A percentile compares a stretch with the other conserved stretches of the same genome.
These are phyloP conservation scores for Colletotrichum lentis DNA, from an alignment of 2,329 filamentous ascomycete genomes.

Conservation along the genomic window DNA sequence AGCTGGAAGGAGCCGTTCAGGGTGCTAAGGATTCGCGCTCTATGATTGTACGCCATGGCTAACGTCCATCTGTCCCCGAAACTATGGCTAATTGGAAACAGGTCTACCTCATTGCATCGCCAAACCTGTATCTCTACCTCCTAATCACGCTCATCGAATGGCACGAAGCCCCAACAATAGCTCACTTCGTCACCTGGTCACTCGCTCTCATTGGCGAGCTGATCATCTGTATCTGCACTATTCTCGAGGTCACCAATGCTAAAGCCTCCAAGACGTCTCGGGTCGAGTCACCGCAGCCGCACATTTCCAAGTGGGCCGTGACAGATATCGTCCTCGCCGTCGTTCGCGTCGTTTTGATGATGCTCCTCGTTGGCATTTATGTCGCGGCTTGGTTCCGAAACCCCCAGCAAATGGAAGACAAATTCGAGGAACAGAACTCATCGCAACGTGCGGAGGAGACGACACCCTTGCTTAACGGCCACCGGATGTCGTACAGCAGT, in stretches of 20 bases:
- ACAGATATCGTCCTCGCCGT: conserved; percentile 73
- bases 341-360: conserved; percentile 72
- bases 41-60: conserved; percentile 26
- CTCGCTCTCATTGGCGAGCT: conserved; percentile 77
- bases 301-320: conserved; percentile 61
- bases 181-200: conserved; percentile 83
- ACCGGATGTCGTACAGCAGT: conserved; percentile 49
- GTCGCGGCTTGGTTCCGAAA: conserved; percentile 54
- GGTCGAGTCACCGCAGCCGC: background rate
- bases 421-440: conserved; percentile 49
- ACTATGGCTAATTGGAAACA: conserved; percentile 49
- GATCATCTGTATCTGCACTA: conserved; percentile 73
- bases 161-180: conserved; percentile 78
- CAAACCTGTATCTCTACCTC: conserved; percentile 87
- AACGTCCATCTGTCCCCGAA: conserved; percentile 31
- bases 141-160: conserved; percentile 88
- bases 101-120: conserved; percentile 85
- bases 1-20: conserved; percentile 21
- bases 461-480: conserved; percentile 67
- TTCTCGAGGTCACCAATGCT: conserved; percentile 66
- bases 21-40: conserved; percentile 32
- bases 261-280: conserved; percentile 39
- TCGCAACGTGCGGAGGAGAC: conserved; percentile 59
- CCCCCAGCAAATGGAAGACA: conserved; percentile 51
- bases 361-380: conserved; percentile 63